A percentile compares a stretch with the other conserved stretches of the same genome.
Conservation (phyloP, 2,329 filamentous ascomycete species). For the Keithomyces neogunnii region DNA sequence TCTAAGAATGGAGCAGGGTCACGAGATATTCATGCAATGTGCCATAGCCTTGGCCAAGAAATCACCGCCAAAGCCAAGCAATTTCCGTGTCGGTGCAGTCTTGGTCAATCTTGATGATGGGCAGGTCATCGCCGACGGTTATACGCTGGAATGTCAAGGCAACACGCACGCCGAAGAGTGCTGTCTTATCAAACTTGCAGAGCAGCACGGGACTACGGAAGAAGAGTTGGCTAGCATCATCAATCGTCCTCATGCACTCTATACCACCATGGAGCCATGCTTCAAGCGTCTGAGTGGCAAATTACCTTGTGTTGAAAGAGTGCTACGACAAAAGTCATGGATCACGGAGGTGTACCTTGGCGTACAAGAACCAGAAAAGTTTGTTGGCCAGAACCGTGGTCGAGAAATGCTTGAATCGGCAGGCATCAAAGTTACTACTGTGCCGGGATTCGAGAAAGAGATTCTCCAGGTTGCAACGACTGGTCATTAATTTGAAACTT, state of each 20-base stretch:
- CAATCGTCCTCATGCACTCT: slow-evolving; percentile 43
- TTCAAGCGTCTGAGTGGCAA: slow-evolving; percentile 67
- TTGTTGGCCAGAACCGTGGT: slow-evolving; percentile 76
- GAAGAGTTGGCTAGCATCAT: slow-evolving; percentile 40
- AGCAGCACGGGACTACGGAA: slow-evolving; percentile 39
- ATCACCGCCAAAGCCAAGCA: slow-evolving; percentile 80
- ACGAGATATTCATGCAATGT: slow-evolving; percentile 51
- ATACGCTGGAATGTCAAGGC: slow-evolving; percentile 80
- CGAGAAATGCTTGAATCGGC: slow-evolving; percentile 59
- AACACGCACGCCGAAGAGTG: slow-evolving; percentile 97
- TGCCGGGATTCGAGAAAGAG: slow-evolving; percentile 68
- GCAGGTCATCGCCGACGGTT: slow-evolving; percentile 68
- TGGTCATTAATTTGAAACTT: slow-evolving; percentile 48
- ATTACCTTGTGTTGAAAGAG: slow-evolving; percentile 67
- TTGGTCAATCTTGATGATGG: slow-evolving; percentile 47
- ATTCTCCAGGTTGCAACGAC: slow-evolving; percentile 77
- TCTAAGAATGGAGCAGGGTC: slow-evolving; percentile 26
- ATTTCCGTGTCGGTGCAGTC: slow-evolving; percentile 93
- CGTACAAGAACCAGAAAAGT: slow-evolving; percentile 81
- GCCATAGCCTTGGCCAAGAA: slow-evolving; percentile 69
- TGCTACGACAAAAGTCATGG: slow-evolving; percentile 52
- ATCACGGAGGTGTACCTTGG: slow-evolving; percentile 80
- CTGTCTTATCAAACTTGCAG: slow-evolving; percentile 67
- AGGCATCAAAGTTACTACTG: slow-evolving; percentile 65
- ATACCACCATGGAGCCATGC: slow-evolving; percentile 91